phyloP scores from a whole-genome alignment of 495 filamentous ascomycete species.

The Annulohypoxylon nitens region DNA sequence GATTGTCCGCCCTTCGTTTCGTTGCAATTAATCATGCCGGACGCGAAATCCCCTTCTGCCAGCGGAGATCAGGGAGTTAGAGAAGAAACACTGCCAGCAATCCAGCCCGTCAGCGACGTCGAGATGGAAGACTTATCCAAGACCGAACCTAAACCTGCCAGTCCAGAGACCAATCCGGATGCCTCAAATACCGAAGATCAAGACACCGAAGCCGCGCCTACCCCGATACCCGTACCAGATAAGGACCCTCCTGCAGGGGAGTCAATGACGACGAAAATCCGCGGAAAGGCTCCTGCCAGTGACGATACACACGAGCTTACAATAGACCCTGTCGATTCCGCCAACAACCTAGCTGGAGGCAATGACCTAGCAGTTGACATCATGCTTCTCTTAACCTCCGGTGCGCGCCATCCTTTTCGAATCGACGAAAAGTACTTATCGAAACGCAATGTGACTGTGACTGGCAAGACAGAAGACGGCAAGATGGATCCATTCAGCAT shows the following conservation, averaged over 20 bases:
- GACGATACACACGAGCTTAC: constrained; percentile 53
- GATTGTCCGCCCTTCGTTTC: constrained; percentile 27
- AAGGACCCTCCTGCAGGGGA: constrained; percentile 40
- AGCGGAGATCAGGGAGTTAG: constrained; percentile 47
- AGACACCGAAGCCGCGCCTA: constrained; percentile 32
- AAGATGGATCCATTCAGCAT: constrained; percentile 84
- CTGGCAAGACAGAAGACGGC: constrained; percentile 66
- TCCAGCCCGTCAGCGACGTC: constrained; percentile 43
- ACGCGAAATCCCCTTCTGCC: constrained; percentile 39
- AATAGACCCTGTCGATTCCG: constrained; percentile 58
- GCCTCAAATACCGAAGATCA: constrained; percentile 32
- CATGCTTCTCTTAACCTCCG: constrained; percentile 82
- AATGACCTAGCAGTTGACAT: constrained; percentile 63
- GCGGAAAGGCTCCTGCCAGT: constrained; percentile 37
- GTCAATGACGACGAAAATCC: constrained; percentile 40
- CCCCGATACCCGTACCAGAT: constrained; percentile 45
- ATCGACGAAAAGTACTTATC: constrained; percentile 87
- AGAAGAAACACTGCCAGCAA: constrained; percentile 43
- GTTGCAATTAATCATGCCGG: constrained; percentile 46
- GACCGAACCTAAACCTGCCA: constrained; percentile 40
- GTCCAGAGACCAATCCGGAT: constrained; percentile 37
- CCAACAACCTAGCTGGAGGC: constrained; percentile 53
- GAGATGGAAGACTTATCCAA: constrained; percentile 52
- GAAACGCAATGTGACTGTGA: constrained; percentile 80
- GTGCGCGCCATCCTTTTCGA: constrained; percentile 86